Conservation (phyloP, 768 basidiomycete species). For the Boletellus sp. region DNA sequence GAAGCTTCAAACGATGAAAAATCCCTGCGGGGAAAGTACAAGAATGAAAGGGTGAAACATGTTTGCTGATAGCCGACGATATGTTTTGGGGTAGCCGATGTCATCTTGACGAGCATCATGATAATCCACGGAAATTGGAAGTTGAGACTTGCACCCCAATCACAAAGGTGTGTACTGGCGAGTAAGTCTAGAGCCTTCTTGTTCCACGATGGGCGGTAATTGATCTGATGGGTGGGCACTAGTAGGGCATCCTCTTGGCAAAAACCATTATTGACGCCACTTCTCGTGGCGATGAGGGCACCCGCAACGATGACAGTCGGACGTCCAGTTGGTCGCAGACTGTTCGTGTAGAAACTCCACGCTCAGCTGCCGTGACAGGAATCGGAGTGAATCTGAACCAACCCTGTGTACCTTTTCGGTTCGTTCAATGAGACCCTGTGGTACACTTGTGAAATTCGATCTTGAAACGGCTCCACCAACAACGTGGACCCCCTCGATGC, state of each 20-base stretch:
- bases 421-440: not conserved
- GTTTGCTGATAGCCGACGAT: not conserved
- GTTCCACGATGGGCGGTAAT: not conserved
- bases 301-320: slow-evolving; percentile 1
- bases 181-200: not conserved
- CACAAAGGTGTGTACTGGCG: not conserved
- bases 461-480: no score
- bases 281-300: not conserved
- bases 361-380: not conserved
- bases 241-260: no score
- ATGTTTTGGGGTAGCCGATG: not conserved
- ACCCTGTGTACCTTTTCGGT: not conserved
- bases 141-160: not conserved
- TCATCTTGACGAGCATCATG: not conserved
- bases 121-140: not conserved
- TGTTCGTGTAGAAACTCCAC: not conserved
- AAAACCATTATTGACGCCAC: slow-evolving; percentile 3
- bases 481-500: no score
- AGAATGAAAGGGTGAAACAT: not conserved
- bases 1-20: not conserved
- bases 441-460: not conserved
- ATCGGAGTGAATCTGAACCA: not conserved
- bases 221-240: not conserved
- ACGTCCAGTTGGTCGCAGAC: slow-evolving; percentile 5
- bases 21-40: not conserved